A percentile compares a stretch with the other conserved stretches of the same genome.
These are phyloP conservation scores for Acanthamoeba royreba DNA, from an alignment of 208 protist species.

Conservation along the genomic window DNA sequence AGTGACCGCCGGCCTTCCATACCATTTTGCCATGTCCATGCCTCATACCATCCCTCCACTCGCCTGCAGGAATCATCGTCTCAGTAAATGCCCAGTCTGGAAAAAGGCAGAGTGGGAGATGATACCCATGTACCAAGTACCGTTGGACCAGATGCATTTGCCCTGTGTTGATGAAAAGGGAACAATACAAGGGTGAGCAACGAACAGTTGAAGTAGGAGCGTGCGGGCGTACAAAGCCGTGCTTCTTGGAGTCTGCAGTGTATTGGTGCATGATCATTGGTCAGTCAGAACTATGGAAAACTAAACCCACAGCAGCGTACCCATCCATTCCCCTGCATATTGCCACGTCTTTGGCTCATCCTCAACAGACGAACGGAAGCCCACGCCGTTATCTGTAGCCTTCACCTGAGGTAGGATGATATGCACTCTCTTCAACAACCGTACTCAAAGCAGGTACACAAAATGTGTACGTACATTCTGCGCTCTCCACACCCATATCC, in stretches of 20 bases:
- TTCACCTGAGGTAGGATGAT: no score
- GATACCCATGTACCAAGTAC: not conserved
- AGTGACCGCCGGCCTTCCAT: not conserved
- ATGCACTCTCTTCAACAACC: not conserved
- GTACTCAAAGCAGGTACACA: not conserved
- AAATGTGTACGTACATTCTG: not conserved
- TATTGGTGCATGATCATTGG: no score
- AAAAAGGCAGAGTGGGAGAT: not conserved
- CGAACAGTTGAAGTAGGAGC: not conserved
- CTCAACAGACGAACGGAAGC: no score
- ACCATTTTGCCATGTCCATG: not conserved
- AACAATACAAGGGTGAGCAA: not conserved
- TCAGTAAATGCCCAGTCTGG: not conserved
- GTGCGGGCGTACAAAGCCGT: no score
- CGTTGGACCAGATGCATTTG: slow-evolving; percentile 10
- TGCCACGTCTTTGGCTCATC: no score
- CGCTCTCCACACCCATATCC: not conserved
- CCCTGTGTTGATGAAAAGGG: not conserved
- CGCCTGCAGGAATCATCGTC: not conserved
- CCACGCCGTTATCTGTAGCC: no score
- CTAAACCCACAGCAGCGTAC: no score
- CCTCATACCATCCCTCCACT: not conserved
- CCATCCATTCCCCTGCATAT: no score
- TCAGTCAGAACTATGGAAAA: no score
- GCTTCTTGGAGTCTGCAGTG: no score